phyloP scores from a whole-genome alignment of 805 yeast species.

The Metschnikowia gelsemii region DNA sequence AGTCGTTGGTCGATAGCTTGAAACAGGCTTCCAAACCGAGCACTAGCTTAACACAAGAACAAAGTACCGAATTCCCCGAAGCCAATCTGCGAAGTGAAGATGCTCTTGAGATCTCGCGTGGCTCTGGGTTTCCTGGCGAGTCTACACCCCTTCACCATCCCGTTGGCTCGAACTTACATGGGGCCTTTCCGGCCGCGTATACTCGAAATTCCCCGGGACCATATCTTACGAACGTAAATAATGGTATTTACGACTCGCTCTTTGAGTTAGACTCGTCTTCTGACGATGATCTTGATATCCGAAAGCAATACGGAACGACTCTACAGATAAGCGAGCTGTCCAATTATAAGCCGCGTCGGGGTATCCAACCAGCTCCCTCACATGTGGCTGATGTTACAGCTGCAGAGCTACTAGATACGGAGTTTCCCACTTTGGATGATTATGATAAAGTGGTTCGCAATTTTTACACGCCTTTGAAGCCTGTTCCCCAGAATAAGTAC shows the following conservation, averaged over 20 bases:
- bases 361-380: constrained; percentile 3
- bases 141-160: constrained; percentile 7
- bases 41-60: no score
- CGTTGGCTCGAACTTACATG: background rate
- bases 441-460: constrained; percentile 21
- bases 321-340: constrained; percentile 14
- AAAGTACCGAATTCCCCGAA: background rate
- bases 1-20: constrained; percentile 10
- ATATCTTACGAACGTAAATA: no score
- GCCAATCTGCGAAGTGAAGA: constrained; percentile 3
- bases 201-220: no score
- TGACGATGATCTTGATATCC: constrained; percentile 14
- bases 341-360: constrained; percentile 3
- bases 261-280: constrained; percentile 18
- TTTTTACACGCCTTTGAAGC: constrained; percentile 23
- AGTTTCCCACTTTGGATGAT: constrained; percentile 15
- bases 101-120: background rate
- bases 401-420: constrained; percentile 12
- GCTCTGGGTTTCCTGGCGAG: constrained; percentile 7
- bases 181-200: background rate
- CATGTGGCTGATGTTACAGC: constrained; percentile 8
- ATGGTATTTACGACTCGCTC: constrained; percentile 12
- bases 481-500: constrained; percentile 19
- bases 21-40: background rate
- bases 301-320: constrained; percentile 19